These are phyloP conservation scores for Boletus rex-veris DNA, from an alignment of 768 basidiomycete genomes.

Conservation along the genomic window DNA sequence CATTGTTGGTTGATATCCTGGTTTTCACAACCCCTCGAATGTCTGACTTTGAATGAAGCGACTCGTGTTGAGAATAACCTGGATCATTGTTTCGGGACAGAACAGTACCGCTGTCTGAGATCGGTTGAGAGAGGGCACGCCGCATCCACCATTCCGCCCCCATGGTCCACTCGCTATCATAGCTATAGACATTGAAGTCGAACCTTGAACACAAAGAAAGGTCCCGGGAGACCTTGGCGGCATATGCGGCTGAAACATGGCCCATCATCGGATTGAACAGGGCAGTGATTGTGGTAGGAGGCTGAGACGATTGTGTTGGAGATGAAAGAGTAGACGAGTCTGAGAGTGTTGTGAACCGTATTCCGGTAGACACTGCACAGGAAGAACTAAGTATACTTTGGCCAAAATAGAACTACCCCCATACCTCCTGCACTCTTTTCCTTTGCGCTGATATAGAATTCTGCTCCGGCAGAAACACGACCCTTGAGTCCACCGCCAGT, in stretches of 20 bases:
- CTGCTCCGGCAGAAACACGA: slow-evolving; percentile 87
- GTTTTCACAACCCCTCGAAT: slow-evolving; percentile 87
- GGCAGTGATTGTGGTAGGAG: slow-evolving; percentile 92
- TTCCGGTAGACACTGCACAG: slow-evolving; percentile 77
- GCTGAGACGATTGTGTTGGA: slow-evolving; percentile 59
- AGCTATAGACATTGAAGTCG: slow-evolving; percentile 96
- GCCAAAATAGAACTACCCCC: not conserved
- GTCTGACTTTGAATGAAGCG: slow-evolving; percentile 26
- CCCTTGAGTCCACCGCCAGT: slow-evolving; percentile 90
- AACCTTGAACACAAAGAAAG: slow-evolving; percentile 86
- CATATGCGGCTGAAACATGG: slow-evolving; percentile 87
- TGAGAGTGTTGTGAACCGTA: slow-evolving; percentile 91
- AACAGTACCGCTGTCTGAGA: slow-evolving; percentile 10
- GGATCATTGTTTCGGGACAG: not conserved
- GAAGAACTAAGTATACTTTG: slow-evolving; percentile 2
- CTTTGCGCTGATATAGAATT: slow-evolving; percentile 89
- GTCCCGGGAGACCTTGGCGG: slow-evolving; percentile 81
- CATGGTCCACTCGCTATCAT: slow-evolving; percentile 94
- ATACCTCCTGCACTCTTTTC: slow-evolving; percentile 89
- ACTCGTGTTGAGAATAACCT: slow-evolving; percentile 9
- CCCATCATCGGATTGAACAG: slow-evolving; percentile 96
- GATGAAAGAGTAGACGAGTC: slow-evolving; percentile 70
- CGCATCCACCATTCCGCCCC: slow-evolving; percentile 97
- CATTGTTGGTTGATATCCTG: slow-evolving; percentile 84
- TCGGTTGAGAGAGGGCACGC: slow-evolving; percentile 38